Evolutionary conservation across 2,329 filamentous ascomycete genomes (phyloP), one percentile per base, ranked within the genome.

Genomic region (Trichoderma semiorbis): DNA sequence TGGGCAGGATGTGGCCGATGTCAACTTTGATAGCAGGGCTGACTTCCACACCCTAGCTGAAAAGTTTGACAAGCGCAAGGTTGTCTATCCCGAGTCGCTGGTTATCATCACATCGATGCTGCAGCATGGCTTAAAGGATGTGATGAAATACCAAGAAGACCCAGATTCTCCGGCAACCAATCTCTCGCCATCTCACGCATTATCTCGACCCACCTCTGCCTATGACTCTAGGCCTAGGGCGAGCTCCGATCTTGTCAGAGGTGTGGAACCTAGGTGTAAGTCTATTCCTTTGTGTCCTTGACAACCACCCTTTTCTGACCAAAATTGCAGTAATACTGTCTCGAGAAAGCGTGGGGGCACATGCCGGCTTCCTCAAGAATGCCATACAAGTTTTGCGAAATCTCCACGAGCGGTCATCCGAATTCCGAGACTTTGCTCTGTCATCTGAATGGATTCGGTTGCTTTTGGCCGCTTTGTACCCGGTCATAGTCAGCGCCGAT

Each of bases 21-120:
- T 95, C 75, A 88, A 95, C 77, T 89, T 94, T 75, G 89, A 93
- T 66, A 87, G 89, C 74, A 86, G 90, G 30, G 92, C 97, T 76
- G 92, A 95, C 75, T 86, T 93, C 21, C 91, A 89, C 75, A 91
- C 88, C 72, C 85, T 99, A 1, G 81, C 94, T 5, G 90, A 94
- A 60, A 86, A 91, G 1, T 97, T 98, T 77, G 88, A 87, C 61
- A 89, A 86, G 70, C 85, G 88, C 69, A 90, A 88, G 55, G 88
- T 98, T 18, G 85, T 88, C 0, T 93, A 94, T 77, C 90, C 94
- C 0, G 94, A 97, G 71, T 89, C 94, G 7, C 84, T 98, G 28
- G 87, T 91, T 0, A 91, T 97, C 12, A 91, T 99, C 60, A 91
- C 90, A 6, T 89, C 91, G 0, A 97, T 99, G 94, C 84, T 99